Conservation (phyloP, 2,329 filamentous ascomycete genomes). For the Epichloe uncinata region DNA sequence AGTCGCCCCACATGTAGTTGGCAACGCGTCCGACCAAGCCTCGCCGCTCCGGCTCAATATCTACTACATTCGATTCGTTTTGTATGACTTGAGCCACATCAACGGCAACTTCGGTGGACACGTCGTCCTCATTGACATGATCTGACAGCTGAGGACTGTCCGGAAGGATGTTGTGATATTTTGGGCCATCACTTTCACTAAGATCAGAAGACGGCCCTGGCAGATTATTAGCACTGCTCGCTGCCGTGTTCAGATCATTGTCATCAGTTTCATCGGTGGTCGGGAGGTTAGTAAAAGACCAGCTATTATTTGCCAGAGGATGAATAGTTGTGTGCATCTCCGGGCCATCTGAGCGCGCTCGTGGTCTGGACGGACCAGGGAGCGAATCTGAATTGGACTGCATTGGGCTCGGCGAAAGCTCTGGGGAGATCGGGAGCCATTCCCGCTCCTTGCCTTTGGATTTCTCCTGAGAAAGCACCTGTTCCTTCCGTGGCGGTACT, state of each 20-base stretch:
- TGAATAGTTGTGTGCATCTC: constrained; percentile 29
- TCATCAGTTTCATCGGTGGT: constrained; percentile 9
- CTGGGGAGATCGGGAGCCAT: constrained; percentile 4
- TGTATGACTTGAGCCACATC: constrained; percentile 5
- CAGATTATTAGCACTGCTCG: background rate
- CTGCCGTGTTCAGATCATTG: background rate
- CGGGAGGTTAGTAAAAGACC: constrained; percentile 38
- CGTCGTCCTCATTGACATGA: constrained; percentile 2
- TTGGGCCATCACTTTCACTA: background rate
- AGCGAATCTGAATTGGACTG: constrained; percentile 5
- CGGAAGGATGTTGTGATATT: background rate
- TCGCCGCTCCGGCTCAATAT: constrained; percentile 8
- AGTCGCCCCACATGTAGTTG: constrained; percentile 49
- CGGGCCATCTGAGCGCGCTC: constrained; percentile 45
- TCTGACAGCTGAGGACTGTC: background rate
- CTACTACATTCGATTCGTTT: constrained; percentile 4
- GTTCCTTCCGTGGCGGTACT: background rate
- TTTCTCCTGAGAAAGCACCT: background rate
- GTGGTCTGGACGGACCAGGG: constrained; percentile 25
- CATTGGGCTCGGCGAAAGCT: constrained; percentile 5
- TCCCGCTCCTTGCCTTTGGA: constrained; percentile 17
- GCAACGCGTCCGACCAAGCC: constrained; percentile 27
- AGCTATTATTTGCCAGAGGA: constrained; percentile 46
- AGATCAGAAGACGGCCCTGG: background rate
- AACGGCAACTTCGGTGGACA: background rate